phyloP scores from a whole-genome alignment of 441 rosid species.

The Raphanus hybrid region DNA sequence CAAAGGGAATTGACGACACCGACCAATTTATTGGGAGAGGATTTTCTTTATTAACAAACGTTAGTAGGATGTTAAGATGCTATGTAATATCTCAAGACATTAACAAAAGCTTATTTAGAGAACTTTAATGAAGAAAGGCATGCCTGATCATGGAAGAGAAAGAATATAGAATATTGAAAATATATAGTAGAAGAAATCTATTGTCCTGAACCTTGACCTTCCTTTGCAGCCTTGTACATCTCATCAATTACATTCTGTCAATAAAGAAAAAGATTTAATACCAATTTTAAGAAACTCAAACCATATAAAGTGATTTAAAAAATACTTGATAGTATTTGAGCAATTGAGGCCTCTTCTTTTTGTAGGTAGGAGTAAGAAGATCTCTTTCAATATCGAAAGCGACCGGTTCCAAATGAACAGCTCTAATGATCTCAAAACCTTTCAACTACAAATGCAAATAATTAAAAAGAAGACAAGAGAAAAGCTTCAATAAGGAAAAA shows the following conservation, averaged over 20 bases:
- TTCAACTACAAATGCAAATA: constrained; percentile 62
- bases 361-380: constrained; percentile 91
- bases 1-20: too few species aligned
- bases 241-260: constrained; percentile 66
- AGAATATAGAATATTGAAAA: neutral
- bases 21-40: too few species aligned
- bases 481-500: neutral
- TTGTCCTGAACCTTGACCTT: constrained; percentile 46
- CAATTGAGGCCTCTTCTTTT: constrained; percentile 95
- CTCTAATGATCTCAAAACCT: constrained; percentile 85
- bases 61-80: neutral
- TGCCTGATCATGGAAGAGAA: constrained; percentile 11
- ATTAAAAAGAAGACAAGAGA: neutral
- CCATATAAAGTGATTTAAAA: neutral
- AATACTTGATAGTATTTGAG: constrained; percentile 83
- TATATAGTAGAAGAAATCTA: constrained; percentile 21
- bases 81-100: constrained; percentile 14
- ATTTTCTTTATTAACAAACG: neutral
- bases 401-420: constrained; percentile 82
- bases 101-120: constrained; percentile 25
- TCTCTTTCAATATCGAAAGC: constrained; percentile 89
- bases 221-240: constrained; percentile 69
- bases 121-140: neutral
- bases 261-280: neutral
- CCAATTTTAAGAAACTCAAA: neutral